Base-by-base conservation (phyloP, 2,329 filamentous ascomycete genomes). In the Nemania sp. region DNA sequence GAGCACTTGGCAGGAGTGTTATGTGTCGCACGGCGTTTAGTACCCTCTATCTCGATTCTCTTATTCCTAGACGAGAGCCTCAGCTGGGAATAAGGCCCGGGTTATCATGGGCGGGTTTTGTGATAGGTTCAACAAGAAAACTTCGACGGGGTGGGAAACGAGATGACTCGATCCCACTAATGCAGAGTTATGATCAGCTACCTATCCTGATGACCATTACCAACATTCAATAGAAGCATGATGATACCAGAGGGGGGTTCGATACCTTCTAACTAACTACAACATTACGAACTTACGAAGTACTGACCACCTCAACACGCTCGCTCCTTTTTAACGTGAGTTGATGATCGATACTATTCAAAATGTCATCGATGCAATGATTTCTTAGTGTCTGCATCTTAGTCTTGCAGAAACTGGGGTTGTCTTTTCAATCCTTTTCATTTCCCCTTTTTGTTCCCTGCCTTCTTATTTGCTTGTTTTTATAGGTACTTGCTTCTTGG, bases 201-300 rank as follows among this genome's bases (percentile, higher is more conserved):
- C 40, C 35, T 55, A 35, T 39, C 21, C 49, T 20, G 9, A 37
- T 42, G 35, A 40, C 37, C 34, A 15, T 21, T 2, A 39, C 32
- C 9, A 6, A n/a, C 37, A 12, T 49, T 43, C 32, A 25, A 40
- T 60, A 54, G 29, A 60, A 18, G 43, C 46, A 46, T 40, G n/a
- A 49, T 35, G 32, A 51, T 46, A 43, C 35, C 15, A 35, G 45
- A 49, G 35, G 15, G 35, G 15, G 11, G 35, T 39, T 7, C 3
- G 11, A 39, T 12, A 39, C 35, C 35, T 39, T 29, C n/a, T n/a
- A n/a, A 25, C 39, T 43, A 43, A 12, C 12, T 40, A 49, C 40
- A 40, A 53, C 20, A 13, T 37, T 46, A 18, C 45, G 40, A 15
- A 49, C 17, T 25, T 11, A 12, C 21, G 10, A 42, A n/a, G n/a